Evolutionary conservation across 2,329 filamentous ascomycete genomes (phyloP).

Genomic region (Aspergillus aculeatus): DNA sequence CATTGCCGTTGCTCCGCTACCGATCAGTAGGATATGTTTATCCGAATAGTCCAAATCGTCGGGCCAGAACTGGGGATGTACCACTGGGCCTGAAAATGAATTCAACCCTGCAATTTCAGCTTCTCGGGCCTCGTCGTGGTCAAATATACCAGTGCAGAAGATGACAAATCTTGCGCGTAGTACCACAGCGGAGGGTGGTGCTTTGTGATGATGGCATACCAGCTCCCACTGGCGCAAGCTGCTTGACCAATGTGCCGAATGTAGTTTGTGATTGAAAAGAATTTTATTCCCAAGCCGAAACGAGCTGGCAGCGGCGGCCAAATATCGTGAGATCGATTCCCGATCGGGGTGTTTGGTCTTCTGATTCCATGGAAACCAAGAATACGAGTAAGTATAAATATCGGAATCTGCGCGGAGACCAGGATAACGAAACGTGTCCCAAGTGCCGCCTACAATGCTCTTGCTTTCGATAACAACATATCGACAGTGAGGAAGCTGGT

Average conservation of each 20-base stretch:
- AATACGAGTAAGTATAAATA: conserved; percentile 59
- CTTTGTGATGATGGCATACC: no score
- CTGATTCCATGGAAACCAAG: conserved; percentile 55
- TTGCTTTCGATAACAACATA: no score
- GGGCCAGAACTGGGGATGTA: conserved; percentile 75
- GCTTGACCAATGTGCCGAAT: no score
- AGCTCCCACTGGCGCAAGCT: no score
- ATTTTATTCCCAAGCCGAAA: conserved; percentile 55
- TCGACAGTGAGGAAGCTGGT: no score
- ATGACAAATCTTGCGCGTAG: conserved; percentile 18
- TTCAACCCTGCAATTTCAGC: conserved; percentile 65
- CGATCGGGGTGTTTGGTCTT: no score
- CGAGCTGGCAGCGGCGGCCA: conserved; percentile 48
- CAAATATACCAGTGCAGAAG: conserved; percentile 53
- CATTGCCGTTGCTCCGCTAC: conserved; percentile 73
- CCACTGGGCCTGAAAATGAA: conserved; percentile 58
- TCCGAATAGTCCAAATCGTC: conserved; percentile 60
- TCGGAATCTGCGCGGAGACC: conserved; percentile 64
- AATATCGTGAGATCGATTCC: conserved; percentile 52
- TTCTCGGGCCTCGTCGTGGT: conserved; percentile 68
- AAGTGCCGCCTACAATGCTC: conserved; percentile 60
- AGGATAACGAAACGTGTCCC: conserved; percentile 71
- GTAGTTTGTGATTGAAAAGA: conserved; percentile 26
- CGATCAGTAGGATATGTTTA: conserved; percentile 69
- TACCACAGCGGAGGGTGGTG: no score